Evolutionary conservation across 2,329 filamentous ascomycete species (phyloP), one percentile per base, ranked within the genome.

Genomic region (Pochonia chlamydosporia): DNA sequence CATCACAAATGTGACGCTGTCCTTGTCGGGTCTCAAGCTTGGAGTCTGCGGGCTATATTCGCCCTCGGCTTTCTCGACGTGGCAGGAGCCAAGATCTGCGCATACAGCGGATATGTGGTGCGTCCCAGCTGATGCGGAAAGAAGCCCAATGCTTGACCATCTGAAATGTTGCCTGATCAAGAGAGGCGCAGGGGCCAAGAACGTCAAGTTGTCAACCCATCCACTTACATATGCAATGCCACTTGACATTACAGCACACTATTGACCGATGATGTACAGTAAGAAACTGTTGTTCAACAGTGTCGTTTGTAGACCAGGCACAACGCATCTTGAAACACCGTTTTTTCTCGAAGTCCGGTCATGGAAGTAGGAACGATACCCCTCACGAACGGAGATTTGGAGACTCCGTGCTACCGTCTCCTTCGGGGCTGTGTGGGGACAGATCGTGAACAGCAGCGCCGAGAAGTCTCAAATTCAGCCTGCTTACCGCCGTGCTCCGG

Each of bases 361-460:
- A 23, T n/a, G 20, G 30, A 33, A 35, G 25, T n/a, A n/a, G 42
- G 30, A 30, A 44, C 42, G 42, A 36, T 25, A 7, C 42, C 30
- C 42, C 21, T 37, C 10, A 8, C 20, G 8, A 20, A 20, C 31
- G 23, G 31, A 44, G 30, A 30, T n/a, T 5, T 7, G 11, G 4
- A 14, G 26, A 35, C 20, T 30, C 42, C 30, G 31, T 21, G 42
- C 18, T 20, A 11, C 42, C 42, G 42, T 44, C n/a, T 6, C 30
- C 16, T 26, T 40, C 36, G 44, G 36, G 21, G 16, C 20, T 23
- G 16, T 25, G 36, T 40, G 36, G 44, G 18, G 36, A 41, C 44
- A 18, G 26, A 46, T 46, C 36, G 44, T 41, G 26, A 41, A 39
- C n/a, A 24, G 11, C 18, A 26, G 20, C 36, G 20, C 44, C 36